Evolutionary conservation across 2,329 filamentous ascomycete genomes (phyloP), one percentile per base, ranked within the genome.

Genomic region (Cladophialophora carrionii): DNA sequence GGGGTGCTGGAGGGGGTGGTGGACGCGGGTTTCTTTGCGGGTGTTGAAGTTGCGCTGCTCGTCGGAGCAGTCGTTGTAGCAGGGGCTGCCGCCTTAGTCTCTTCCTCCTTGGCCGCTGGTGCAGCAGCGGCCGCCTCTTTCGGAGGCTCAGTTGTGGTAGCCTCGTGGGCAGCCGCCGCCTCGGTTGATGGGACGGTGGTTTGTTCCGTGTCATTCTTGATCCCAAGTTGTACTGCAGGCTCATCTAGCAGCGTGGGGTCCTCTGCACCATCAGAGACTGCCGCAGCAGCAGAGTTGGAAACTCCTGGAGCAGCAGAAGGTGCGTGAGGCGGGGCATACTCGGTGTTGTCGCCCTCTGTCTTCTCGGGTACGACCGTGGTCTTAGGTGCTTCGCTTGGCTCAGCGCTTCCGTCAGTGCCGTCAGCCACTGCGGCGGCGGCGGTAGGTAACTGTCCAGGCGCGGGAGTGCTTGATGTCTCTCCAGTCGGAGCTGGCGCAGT

Each of bases 401-500:
- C 57, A 20, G 55, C 57, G 12, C 26, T 48, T 12, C 58, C 68
- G 12, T 65, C 67, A 14, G 66, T 60, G 24, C 66, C 68, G 41
- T 68, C 68, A 51, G 66, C 63, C 12, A 69, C 34, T 1, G 68
- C 68, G 22, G 68, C 68, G 7, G 63, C 67, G 4, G 66, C 68
- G 12, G 34, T 32, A 12, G 68, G 64, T 6, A 57, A 61, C 20
- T 63, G 55, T 43, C 68, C 68, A 12, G 67, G 67, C 3, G 34
- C 57, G 8, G 46, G 10, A 9, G 29, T 31, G 32, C 57, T 37
- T 12, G 57, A 29, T 34, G 60, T 10, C 17, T 49, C 55, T 20
- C 62, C 22, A 31, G 55, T 59, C 22, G 57, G n/a, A 14, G 67
- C 41, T 24, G 80, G 79, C 17, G 78, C 80, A 26, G 74, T 76